These are phyloP conservation scores for Fusarium anthophilum DNA, from an alignment of 2,329 filamentous ascomycete genomes.

Conservation along the genomic window DNA sequence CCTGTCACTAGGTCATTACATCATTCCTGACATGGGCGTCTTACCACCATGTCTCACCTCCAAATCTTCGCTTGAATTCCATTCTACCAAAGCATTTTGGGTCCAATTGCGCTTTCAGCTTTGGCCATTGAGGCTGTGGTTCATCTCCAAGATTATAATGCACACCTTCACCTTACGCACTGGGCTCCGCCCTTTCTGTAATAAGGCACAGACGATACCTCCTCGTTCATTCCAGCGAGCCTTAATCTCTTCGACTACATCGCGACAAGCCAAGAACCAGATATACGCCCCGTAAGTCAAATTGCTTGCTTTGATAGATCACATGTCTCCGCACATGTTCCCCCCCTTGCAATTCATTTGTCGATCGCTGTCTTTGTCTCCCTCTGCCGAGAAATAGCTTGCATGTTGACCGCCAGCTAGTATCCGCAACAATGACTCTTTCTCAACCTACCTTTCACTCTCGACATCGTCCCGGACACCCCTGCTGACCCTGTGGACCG, in stretches of 20 bases:
- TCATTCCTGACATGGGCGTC: conserved; percentile 12
- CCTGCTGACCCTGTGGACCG: conserved; percentile 69
- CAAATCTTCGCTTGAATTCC: conserved; percentile 9
- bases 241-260: conserved; percentile 38
- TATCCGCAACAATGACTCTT: conserved; percentile 63
- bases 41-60: conserved; percentile 15
- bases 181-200: conserved; percentile 13
- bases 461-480: conserved; percentile 63
- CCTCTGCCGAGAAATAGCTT: conserved; percentile 15
- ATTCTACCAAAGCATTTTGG: conserved; percentile 6
- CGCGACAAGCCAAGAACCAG: conserved; percentile 46
- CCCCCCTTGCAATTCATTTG: conserved; percentile 34
- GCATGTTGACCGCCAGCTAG: conserved; percentile 47
- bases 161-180: neutral
- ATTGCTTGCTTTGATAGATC: conserved; percentile 9
- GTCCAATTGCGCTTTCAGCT: neutral
- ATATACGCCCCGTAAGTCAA: conserved; percentile 49
- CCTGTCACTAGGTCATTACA: conserved; percentile 16
- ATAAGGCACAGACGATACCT: neutral
- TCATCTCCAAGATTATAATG: neutral
- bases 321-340: conserved; percentile 21
- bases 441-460: conserved; percentile 65
- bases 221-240: conserved; percentile 12
- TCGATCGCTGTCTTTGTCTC: conserved; percentile 17
- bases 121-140: neutral